These are phyloP conservation scores for Miamiensis avidus DNA, from an alignment of 169 alveolate species.

Conservation along the genomic window DNA sequence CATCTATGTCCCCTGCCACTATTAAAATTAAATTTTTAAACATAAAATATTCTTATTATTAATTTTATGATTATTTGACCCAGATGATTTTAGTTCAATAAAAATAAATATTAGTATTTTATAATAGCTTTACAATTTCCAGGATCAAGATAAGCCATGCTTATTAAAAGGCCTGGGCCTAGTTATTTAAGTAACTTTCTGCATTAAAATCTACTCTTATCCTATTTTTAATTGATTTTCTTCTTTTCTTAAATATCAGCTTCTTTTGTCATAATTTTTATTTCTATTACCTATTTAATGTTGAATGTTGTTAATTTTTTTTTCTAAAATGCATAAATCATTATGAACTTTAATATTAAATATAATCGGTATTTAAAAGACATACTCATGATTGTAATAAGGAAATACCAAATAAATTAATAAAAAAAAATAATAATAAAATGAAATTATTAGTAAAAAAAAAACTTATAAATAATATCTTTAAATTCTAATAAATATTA, in stretches of 20 bases:
- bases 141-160: constrained; percentile 59
- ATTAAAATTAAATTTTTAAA: not conserved
- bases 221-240: not conserved
- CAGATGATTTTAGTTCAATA: too few species aligned
- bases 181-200: not conserved
- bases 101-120: too few species aligned
- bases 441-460: too few species aligned
- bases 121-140: constrained; percentile 38
- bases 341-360: not conserved
- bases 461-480: too few species aligned
- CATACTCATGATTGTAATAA: too few species aligned
- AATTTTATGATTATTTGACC: not conserved
- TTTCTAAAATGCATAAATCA: not conserved
- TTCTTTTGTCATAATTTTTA: not conserved
- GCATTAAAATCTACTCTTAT: not conserved
- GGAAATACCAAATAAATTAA: too few species aligned
- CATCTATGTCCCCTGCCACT: constrained; percentile 61
- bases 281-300: not conserved
- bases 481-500: too few species aligned
- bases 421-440: too few species aligned
- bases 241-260: too few species aligned
- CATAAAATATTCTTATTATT: not conserved
- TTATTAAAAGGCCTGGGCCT: constrained; percentile 57
- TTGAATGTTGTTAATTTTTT: not conserved
- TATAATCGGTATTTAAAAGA: too few species aligned